Evolutionary conservation across 2,329 filamentous ascomycete species (phyloP).

Genomic region (Hysterium pulicare): DNA sequence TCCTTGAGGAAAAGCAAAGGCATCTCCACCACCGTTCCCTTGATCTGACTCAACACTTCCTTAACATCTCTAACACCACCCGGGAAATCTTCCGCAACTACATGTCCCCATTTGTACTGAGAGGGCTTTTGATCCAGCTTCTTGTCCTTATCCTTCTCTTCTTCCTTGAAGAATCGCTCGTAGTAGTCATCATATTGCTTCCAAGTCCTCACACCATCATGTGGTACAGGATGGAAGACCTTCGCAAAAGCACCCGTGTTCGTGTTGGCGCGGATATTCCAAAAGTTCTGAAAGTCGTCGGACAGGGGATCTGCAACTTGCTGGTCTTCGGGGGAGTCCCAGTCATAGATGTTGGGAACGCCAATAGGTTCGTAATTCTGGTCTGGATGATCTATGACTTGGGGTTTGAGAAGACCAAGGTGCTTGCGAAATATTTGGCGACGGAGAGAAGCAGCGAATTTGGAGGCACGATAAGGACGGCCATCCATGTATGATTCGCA

Average conservation of each 20-base stretch:
- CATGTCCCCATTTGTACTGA: conserved; percentile 80
- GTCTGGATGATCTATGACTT: conserved; percentile 61
- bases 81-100: conserved; percentile 58
- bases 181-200: conserved; percentile 72
- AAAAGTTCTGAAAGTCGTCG: conserved; percentile 65
- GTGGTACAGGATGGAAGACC: conserved; percentile 77
- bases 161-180: conserved; percentile 57
- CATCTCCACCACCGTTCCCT: conserved; percentile 73
- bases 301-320: conserved; percentile 72
- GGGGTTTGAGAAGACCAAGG: conserved; percentile 74
- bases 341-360: conserved; percentile 52
- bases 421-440: conserved; percentile 89
- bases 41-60: conserved; percentile 69
- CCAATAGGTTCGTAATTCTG: conserved; percentile 58
- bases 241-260: conserved; percentile 81
- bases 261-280: conserved; percentile 66
- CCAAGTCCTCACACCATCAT: conserved; percentile 67
- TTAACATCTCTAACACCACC: conserved; percentile 49
- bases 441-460: conserved; percentile 76
- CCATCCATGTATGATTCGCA: conserved; percentile 73
- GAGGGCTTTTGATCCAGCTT: conserved; percentile 45
- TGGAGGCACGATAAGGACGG: conserved; percentile 65
- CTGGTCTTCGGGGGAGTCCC: conserved; percentile 44
- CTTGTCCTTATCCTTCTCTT: conserved; percentile 40
- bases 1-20: conserved; percentile 81